Evolutionary conservation across 2,329 filamentous ascomycete species (phyloP).

Genomic region (Pezizomycotina sp.): DNA sequence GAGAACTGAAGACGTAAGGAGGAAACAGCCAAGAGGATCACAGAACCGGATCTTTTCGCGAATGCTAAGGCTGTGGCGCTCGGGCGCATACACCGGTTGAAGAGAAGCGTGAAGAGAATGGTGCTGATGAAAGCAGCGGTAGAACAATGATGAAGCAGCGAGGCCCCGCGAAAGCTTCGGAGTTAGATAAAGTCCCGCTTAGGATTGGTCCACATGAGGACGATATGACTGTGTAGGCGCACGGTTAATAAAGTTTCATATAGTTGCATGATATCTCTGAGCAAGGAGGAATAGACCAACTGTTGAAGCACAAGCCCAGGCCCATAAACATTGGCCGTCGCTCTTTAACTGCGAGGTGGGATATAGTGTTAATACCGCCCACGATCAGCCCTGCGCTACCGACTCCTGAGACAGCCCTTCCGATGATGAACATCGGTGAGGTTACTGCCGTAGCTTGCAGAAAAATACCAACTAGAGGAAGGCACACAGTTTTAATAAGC

Average conservation of each 20-base stretch:
- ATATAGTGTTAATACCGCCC: slow-evolving; percentile 41
- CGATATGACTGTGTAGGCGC: too few relatives aligned
- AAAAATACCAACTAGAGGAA: too few relatives aligned
- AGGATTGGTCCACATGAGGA: too few relatives aligned
- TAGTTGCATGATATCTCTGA: too few relatives aligned
- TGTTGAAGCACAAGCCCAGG: slow-evolving; percentile 37
- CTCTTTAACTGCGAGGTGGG: slow-evolving; percentile 40
- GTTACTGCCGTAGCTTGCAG: slow-evolving; percentile 24
- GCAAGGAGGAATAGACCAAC: slow-evolving; percentile 29
- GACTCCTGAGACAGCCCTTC: slow-evolving; percentile 25
- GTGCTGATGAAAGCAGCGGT: slow-evolving; percentile 25
- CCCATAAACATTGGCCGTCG: slow-evolving; percentile 41
- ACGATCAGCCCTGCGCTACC: slow-evolving; percentile 37
- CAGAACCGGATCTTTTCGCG: slow-evolving; percentile 22
- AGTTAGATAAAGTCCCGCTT: too few relatives aligned
- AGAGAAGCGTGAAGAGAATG: too few relatives aligned
- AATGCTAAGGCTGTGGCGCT: slow-evolving; percentile 19
- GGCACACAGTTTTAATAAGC: too few relatives aligned
- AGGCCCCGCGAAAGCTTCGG: too few relatives aligned
- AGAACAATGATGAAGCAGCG: slow-evolving; percentile 34
- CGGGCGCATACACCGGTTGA: slow-evolving; percentile 23
- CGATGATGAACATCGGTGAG: slow-evolving; percentile 24
- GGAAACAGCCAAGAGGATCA: slow-evolving; percentile 26
- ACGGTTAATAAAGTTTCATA: too few relatives aligned
- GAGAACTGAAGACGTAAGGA: slow-evolving; percentile 29